A percentile compares a stretch with the other conserved stretches of the same genome.
These are phyloP conservation scores for Postia placenta DNA, from an alignment of 768 basidiomycete genomes.

Conservation along the genomic window DNA sequence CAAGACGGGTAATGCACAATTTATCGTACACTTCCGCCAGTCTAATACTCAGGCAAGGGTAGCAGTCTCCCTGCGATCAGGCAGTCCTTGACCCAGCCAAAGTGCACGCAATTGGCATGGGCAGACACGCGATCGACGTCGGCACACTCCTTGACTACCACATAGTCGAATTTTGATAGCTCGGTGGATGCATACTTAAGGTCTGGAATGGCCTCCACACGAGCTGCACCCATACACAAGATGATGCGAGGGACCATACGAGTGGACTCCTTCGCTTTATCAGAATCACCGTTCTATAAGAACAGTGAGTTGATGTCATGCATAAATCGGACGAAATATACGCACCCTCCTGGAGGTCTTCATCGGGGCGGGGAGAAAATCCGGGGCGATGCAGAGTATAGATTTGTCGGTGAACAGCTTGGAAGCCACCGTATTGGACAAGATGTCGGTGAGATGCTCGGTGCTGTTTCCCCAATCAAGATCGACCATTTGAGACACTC, in stretches of 20 bases:
- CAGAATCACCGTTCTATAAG: slow-evolving; percentile 20
- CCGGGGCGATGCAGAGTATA: slow-evolving; percentile 55
- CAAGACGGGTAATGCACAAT: too few species aligned
- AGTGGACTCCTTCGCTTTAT: slow-evolving; percentile 29
- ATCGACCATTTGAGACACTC: slow-evolving; percentile 44
- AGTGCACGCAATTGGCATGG: slow-evolving; percentile 38
- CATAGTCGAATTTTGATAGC: slow-evolving; percentile 45
- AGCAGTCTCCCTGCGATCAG: slow-evolving; percentile 56
- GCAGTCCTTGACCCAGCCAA: slow-evolving; percentile 76
- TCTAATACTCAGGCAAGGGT: slow-evolving; percentile 11
- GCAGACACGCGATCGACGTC: slow-evolving; percentile 24
- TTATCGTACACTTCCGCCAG: too few species aligned
- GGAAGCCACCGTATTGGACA: slow-evolving; percentile 47
- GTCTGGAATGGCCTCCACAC: slow-evolving; percentile 61
- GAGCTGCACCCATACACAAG: slow-evolving; percentile 69
- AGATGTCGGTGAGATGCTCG: slow-evolving; percentile 54
- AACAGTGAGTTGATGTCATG: neutral
- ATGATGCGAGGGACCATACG: slow-evolving; percentile 59
- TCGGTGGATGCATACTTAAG: slow-evolving; percentile 32
- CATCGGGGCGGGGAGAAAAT: slow-evolving; percentile 32
- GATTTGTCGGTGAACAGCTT: slow-evolving; percentile 51
- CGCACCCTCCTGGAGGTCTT: slow-evolving; percentile 19
- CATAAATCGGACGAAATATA: neutral
- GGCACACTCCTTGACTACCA: slow-evolving; percentile 51
- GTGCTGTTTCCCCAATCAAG: slow-evolving; percentile 41